These are phyloP conservation scores for Pichia norvegensis DNA, from an alignment of 1,139 yeast genomes.

Conservation along the genomic window DNA sequence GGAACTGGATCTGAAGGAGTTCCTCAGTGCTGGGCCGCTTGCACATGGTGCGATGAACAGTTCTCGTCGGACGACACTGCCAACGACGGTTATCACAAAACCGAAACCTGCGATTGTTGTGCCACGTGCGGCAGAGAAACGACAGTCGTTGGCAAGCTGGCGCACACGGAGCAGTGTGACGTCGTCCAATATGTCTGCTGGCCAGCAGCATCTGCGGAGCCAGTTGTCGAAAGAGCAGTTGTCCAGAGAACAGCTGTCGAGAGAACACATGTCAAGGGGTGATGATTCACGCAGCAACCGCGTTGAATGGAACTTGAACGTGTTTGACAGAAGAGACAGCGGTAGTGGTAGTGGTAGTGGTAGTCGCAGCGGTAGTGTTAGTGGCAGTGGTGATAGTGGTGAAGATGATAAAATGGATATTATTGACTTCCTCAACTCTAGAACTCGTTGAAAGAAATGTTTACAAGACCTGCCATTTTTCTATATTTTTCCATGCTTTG, in stretches of 20 bases:
- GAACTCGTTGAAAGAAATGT: not conserved
- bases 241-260: too few relatives aligned
- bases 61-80: not conserved
- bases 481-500: too few relatives aligned
- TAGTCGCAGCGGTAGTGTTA: not conserved
- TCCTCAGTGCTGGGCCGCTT: not conserved
- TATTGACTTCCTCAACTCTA: conserved; percentile 7
- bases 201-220: not conserved
- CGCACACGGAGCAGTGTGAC: not conserved
- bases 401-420: conserved; percentile 6
- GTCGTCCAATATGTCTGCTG: not conserved
- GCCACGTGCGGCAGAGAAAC: not conserved
- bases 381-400: not conserved
- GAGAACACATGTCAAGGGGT: too few relatives aligned
- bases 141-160: not conserved
- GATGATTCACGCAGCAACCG: not conserved
- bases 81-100: not conserved
- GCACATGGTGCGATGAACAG: not conserved
- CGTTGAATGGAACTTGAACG: conserved; percentile 8
- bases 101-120: not conserved
- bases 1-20: conserved; percentile 3
- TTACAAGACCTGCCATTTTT: too few relatives aligned
- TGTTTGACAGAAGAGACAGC: not conserved
- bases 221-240: too few relatives aligned
- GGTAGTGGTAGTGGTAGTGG: too few relatives aligned